phyloP scores from a whole-genome alignment of 1,284 basidiomycete genomes.

The Sanghuangporus baumii region DNA sequence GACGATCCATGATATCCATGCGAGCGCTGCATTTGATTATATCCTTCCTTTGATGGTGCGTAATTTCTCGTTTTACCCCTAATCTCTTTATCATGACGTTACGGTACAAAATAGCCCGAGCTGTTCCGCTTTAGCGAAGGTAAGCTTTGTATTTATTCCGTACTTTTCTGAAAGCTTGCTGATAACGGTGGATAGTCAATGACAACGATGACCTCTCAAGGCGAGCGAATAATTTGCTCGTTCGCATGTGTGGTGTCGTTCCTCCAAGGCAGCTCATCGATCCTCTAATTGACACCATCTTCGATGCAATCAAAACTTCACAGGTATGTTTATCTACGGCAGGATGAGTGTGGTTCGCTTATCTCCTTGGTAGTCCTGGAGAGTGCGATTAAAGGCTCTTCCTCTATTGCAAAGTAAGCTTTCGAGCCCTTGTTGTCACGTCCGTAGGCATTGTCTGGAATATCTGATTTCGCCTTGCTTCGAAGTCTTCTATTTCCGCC shows the following conservation, averaged over 20 bases:
- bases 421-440: background rate
- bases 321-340: slow-evolving; percentile 38
- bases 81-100: background rate
- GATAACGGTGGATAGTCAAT: slow-evolving; percentile 39
- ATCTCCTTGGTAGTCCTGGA: slow-evolving; percentile 51
- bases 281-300: slow-evolving; percentile 57
- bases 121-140: slow-evolving; percentile 68
- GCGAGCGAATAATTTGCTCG: slow-evolving; percentile 53
- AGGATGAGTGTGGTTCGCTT: slow-evolving; percentile 2
- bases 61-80: slow-evolving; percentile 10
- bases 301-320: slow-evolving; percentile 59
- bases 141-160: slow-evolving; percentile 23
- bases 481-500: slow-evolving; percentile 70
- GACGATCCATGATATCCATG: slow-evolving; percentile 68
- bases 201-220: slow-evolving; percentile 65
- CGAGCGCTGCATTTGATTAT: slow-evolving; percentile 72
- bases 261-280: slow-evolving; percentile 55
- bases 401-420: slow-evolving; percentile 67
- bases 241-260: slow-evolving; percentile 70
- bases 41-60: slow-evolving; percentile 72
- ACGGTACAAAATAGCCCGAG: slow-evolving; percentile 45
- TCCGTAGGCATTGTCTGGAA: slow-evolving; percentile 4
- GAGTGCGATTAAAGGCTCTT: slow-evolving; percentile 62
- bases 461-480: background rate
- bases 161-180: background rate